These are phyloP conservation scores for Stereocaulon alpinum DNA, from an alignment of 495 filamentous ascomycete species.

Conservation along the genomic window DNA sequence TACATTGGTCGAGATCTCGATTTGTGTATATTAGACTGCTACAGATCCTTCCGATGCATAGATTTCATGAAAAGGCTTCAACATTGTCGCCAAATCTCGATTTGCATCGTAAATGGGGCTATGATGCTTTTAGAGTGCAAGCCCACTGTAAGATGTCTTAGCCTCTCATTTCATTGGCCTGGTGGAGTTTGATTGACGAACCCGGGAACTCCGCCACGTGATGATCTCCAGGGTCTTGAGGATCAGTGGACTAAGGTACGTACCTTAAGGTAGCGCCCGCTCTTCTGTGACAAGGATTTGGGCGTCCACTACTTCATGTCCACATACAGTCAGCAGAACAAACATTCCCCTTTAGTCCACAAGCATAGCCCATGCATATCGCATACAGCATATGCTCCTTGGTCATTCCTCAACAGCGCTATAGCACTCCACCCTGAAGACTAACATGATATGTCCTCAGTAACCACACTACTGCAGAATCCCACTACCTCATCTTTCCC, in stretches of 20 bases:
- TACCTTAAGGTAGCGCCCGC: not conserved
- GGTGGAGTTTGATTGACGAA: not conserved
- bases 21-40: constrained; percentile 18
- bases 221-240: constrained; percentile 1
- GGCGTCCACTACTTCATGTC: not conserved
- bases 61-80: not conserved
- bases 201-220: not conserved
- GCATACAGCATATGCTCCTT: not conserved
- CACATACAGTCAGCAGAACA: constrained; percentile 1
- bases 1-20: constrained; percentile 5
- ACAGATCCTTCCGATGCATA: constrained; percentile 9
- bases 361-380: not conserved
- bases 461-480: constrained; percentile 11
- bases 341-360: not conserved
- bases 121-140: no score
- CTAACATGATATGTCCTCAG: constrained; percentile 20
- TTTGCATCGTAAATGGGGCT: no score
- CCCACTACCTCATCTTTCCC: constrained; percentile 10
- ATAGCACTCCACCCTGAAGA: not conserved
- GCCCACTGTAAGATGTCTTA: no score
- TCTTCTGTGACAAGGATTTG: not conserved
- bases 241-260: not conserved
- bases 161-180: not conserved
- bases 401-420: not conserved
- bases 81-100: not conserved